A percentile compares a stretch with the other conserved stretches of the same genome.
Conservation (phyloP, 768 basidiomycete species). For the Russula sp. region DNA sequence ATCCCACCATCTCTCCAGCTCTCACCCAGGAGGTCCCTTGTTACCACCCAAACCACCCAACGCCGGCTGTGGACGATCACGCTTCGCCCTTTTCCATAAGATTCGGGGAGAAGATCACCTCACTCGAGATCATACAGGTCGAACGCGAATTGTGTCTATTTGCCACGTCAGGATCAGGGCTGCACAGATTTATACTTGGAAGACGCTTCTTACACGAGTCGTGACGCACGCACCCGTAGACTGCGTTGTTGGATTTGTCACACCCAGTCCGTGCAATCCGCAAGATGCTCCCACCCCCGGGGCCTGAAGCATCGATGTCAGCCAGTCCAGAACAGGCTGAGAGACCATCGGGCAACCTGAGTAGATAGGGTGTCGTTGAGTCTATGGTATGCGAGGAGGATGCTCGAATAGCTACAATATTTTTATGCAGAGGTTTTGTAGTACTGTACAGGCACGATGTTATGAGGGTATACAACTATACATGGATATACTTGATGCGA, state of each 20-base stretch:
- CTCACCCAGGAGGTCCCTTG: slow-evolving; percentile 8
- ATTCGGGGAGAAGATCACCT: slow-evolving; percentile 18
- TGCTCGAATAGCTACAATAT: neutral
- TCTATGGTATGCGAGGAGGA: neutral
- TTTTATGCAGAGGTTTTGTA: neutral
- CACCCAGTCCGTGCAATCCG: neutral
- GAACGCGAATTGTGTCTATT: slow-evolving; percentile 19
- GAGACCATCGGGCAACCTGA: neutral
- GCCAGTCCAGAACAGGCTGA: neutral
- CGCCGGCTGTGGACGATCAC: neutral
- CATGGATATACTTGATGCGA: neutral
- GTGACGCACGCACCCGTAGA: neutral
- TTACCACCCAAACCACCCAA: neutral
- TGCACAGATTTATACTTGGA: slow-evolving; percentile 20
- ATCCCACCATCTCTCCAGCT: slow-evolving; percentile 21
- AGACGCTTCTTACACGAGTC: slow-evolving; percentile 4
- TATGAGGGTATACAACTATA: slow-evolving; percentile 2
- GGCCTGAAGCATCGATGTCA: neutral
- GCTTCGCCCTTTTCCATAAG: slow-evolving; percentile 7
- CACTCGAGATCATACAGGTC: slow-evolving; percentile 18
- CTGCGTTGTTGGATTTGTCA: neutral
- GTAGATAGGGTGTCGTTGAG: neutral
- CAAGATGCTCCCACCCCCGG: neutral
- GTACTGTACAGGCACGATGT: neutral
- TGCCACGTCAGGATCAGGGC: slow-evolving; percentile 16